Evolutionary conservation across 352 stramenopile genomes (phyloP), one percentile per base, ranked within the genome.

Genomic region (Albugo candida): DNA sequence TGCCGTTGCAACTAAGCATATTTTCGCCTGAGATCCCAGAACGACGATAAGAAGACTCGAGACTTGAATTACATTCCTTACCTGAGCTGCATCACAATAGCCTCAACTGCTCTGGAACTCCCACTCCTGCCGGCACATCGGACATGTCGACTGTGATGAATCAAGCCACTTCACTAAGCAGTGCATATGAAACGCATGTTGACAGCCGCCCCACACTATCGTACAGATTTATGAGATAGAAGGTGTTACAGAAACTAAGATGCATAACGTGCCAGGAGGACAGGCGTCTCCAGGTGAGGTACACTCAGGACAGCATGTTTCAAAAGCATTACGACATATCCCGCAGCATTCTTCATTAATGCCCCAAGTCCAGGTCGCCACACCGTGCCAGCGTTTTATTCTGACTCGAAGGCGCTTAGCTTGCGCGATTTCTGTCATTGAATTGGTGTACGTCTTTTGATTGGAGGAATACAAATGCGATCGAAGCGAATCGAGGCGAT

Each of bases 151-250:
- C 50, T 86, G 75, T 47, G 88, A 64, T 45, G 80, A 79, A 50
- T 91, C 76, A 48, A 94, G 71, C 80, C 82, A 94, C 58, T 95
- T 95, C 55, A 92, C 70, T n/a, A 94, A 65, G 67, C 83, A 95
- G 56, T 95, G 82, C 76, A 94, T 94, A 61, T 94, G 83, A 52
- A 95, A 92, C 44, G 81, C 81, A 57, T 94, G 82, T 50, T 91
- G 92, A 60, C 82, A 94, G 12, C 65, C 60, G 27, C 82, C 82
- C 81, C 81, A 95, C 5, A 93, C 82, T 66, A 43, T 43, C 20
- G 61, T 57, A 47, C 55, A 68, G 48, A 59, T 58, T 34, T 70
- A 57, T n/a, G 56, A 56, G 17, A 41, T 50, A 41, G 6, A 42
- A 43, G 3, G 36, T 14, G 16, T 27, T 5, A 14, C 13, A 12